phyloP scores from a whole-genome alignment of 495 filamentous ascomycete species.

The Astrocystis sublimbata region DNA sequence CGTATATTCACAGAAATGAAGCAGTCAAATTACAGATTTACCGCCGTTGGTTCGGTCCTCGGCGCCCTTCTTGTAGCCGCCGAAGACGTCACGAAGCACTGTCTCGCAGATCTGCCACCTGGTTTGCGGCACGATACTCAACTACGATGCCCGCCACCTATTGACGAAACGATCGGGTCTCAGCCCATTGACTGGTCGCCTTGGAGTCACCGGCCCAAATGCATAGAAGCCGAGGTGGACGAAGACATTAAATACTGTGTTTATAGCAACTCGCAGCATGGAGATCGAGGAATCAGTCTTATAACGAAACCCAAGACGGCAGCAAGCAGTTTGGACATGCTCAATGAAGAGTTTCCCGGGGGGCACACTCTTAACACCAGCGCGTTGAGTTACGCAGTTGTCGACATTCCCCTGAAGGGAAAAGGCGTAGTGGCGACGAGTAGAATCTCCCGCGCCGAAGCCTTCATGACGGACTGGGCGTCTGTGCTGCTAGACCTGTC shows the following conservation, averaged over 20 bases:
- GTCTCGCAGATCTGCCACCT: conserved; percentile 9
- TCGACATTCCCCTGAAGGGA: conserved; percentile 40
- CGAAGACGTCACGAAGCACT: conserved; percentile 11
- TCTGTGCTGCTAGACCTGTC: conserved; percentile 35
- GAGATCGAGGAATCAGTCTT: conserved; percentile 36
- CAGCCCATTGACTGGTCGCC: conserved; percentile 34
- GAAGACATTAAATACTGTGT: conserved; percentile 34
- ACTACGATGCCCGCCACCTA: conserved; percentile 28
- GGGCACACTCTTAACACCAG: conserved; percentile 9
- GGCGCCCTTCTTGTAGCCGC: neutral
- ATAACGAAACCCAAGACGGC: conserved; percentile 39
- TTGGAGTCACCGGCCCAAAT: conserved; percentile 40
- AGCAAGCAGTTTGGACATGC: conserved; percentile 25
- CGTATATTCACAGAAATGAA: neutral
- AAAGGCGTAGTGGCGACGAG: conserved; percentile 41
- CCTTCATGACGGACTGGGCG: conserved; percentile 42
- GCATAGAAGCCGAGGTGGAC: conserved; percentile 23
- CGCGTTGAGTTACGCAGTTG: conserved; percentile 22
- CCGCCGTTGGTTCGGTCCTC: neutral
- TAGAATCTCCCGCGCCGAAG: conserved; percentile 32
- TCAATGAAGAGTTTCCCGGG: conserved; percentile 29
- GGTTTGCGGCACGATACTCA: conserved; percentile 19
- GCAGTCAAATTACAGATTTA: neutral
- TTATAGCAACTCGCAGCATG: conserved; percentile 40
- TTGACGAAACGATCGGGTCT: conserved; percentile 20